Base-by-base conservation (phyloP, 2,329 filamentous ascomycete genomes). In the Aspergillus tanneri region DNA sequence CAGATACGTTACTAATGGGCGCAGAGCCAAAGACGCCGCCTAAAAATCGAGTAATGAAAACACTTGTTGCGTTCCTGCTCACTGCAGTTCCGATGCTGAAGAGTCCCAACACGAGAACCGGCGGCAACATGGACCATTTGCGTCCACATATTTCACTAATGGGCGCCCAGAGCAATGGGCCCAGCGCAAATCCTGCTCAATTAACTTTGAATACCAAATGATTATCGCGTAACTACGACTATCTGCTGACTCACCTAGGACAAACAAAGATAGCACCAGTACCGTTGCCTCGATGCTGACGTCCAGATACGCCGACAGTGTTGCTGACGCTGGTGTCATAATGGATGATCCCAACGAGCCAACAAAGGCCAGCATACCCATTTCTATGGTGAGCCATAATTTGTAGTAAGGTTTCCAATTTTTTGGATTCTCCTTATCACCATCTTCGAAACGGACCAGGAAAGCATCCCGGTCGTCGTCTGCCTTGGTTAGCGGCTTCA, bases 321-420 rank as follows among this genome's bases (percentile, higher is more conserved):
- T 63, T 3, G 62, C 39, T 37, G 73, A 68, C 2, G 75, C 78
- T 0, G 78, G 73, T 2, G 77, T 66, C 30, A 77, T 75, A 47
- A 81, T 77, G 14, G 74, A 77, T 5, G 75, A 77, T 3, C 75
- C 78, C 39, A 79, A 58, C 50, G 71, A 76, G 12, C 74, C 76
- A 7, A 70, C 64, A n/a, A 80, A 59, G 1, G 78, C 77, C 12
- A 80, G 64, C 66, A 80, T 68, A 19, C 75, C 72, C 25, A 81
- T 58, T 43, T 76, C 70, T 14, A 77, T 66, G 0, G 77, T 79
- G 42, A 79, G 64, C 65, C 70, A 77, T 37, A 64, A 67, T 59
- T 78, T 79, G 51, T 75, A 72, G 3, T 40, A 35, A 5, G 61
- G 56, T 0, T 64, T 62, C 67, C 72, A 80, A 52, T 77, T 78